These are phyloP conservation scores for Tulasnella sp. DNA, from an alignment of 768 basidiomycete species.

Conservation along the genomic window DNA sequence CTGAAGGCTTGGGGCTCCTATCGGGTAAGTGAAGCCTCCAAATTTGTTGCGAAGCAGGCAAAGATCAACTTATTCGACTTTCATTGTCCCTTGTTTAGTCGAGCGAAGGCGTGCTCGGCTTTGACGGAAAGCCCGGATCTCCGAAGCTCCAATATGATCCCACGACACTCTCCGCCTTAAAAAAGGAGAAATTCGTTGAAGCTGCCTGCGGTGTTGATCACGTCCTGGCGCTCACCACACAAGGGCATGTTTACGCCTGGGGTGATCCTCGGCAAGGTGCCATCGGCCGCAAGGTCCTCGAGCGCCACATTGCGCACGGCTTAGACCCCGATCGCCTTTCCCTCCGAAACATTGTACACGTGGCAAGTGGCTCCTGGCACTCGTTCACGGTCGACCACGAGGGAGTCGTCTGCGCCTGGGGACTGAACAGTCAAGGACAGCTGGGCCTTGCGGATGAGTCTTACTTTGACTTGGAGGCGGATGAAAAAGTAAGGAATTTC, in stretches of 20 bases:
- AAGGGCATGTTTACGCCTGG: conserved; percentile 86
- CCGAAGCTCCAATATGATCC: conserved; percentile 70
- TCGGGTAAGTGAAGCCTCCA: conserved; percentile 57
- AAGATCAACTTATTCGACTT: neutral
- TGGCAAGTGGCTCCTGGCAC: conserved; percentile 83
- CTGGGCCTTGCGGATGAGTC: conserved; percentile 50
- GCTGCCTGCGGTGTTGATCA: conserved; percentile 88
- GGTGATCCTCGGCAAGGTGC: conserved; percentile 91
- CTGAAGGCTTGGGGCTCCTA: conserved; percentile 89
- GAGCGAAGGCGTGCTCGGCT: conserved; percentile 78
- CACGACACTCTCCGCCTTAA: conserved; percentile 44
- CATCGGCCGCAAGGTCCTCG: conserved; percentile 86
- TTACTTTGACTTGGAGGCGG: conserved; percentile 59
- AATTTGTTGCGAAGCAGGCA: neutral
- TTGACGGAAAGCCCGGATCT: conserved; percentile 56
- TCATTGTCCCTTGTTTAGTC: conserved; percentile 23
- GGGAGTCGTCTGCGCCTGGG: conserved; percentile 92
- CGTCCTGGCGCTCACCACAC: conserved; percentile 82
- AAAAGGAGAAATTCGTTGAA: conserved; percentile 58
- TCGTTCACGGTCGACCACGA: conserved; percentile 88
- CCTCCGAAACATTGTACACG: conserved; percentile 68
- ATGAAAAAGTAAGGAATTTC: conserved; percentile 39
- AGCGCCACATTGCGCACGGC: conserved; percentile 85
- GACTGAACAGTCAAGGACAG: conserved; percentile 84
- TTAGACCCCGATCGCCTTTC: conserved; percentile 85